Percentiles rank a stretch among this genome's conserved stretches.
Evolutionary conservation across 2,329 filamentous ascomycete species (phyloP).

Genomic region (Lasiodiplodia hormozganensis): DNA sequence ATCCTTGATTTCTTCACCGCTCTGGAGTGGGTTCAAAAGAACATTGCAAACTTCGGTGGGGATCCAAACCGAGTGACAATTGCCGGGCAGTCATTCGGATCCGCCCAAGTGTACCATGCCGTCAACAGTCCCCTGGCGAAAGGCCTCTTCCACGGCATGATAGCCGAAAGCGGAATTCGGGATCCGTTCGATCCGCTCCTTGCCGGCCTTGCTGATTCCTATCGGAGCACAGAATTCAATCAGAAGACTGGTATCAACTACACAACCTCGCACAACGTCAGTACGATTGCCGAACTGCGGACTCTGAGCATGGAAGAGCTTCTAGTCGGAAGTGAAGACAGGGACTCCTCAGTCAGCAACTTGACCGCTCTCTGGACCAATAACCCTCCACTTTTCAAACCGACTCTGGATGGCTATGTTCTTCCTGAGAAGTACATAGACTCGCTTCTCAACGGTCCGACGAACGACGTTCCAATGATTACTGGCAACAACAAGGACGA

Average conservation of each 20-base stretch:
- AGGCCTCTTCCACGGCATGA: slow-evolving; percentile 37
- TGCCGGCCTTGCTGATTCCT: slow-evolving; percentile 13
- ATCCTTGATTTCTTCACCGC: slow-evolving; percentile 39
- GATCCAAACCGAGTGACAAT: slow-evolving; percentile 47
- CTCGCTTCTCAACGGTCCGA: slow-evolving; percentile 35
- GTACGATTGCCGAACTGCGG: slow-evolving; percentile 25
- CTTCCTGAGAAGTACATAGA: slow-evolving; percentile 39
- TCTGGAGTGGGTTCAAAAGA: slow-evolving; percentile 49
- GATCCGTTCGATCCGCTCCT: slow-evolving; percentile 35
- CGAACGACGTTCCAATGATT: slow-evolving; percentile 40
- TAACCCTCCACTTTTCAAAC: slow-evolving; percentile 15
- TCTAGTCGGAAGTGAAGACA: background rate
- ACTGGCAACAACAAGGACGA: slow-evolving; percentile 43
- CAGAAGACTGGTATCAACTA: slow-evolving; percentile 3
- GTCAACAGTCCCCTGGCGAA: slow-evolving; percentile 39
- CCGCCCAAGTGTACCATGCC: slow-evolving; percentile 34
- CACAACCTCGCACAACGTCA: slow-evolving; percentile 4
- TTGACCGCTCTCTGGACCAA: background rate
- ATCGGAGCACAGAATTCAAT: background rate
- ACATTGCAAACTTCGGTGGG: slow-evolving; percentile 46
- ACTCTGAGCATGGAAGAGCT: slow-evolving; percentile 24
- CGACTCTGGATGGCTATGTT: slow-evolving; percentile 31
- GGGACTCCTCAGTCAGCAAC: background rate
- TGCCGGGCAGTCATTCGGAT: slow-evolving; percentile 41
- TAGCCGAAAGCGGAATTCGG: slow-evolving; percentile 38